A percentile compares a stretch with the other conserved stretches of the same genome.
Conservation (phyloP, 768 basidiomycete species). For the Lentinula boryana region DNA sequence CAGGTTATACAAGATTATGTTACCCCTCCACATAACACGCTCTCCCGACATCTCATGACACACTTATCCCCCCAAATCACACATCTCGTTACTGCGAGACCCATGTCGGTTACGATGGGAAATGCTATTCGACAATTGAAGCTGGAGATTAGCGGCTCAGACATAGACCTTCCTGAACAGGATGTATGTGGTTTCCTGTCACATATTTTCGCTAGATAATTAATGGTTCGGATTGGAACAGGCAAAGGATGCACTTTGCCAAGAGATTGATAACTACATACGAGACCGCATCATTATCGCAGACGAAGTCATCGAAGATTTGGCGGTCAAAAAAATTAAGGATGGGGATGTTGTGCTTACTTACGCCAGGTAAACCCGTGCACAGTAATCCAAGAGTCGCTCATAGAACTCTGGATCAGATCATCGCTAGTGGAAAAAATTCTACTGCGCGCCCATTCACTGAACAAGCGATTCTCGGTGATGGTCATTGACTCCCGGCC, state of each 20-base stretch:
- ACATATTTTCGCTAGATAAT: background rate
- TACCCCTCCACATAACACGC: slow-evolving; percentile 80
- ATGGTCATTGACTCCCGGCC: slow-evolving; percentile 95
- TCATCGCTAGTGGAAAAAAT: slow-evolving; percentile 94
- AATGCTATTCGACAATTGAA: slow-evolving; percentile 94
- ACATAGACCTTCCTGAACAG: slow-evolving; percentile 92
- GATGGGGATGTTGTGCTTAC: slow-evolving; percentile 91
- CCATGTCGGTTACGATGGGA: slow-evolving; percentile 92
- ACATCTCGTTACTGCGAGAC: slow-evolving; percentile 80
- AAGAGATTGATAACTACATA: slow-evolving; percentile 89
- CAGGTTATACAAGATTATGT: slow-evolving; percentile 90
- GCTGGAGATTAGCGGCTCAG: slow-evolving; percentile 87
- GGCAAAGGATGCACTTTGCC: slow-evolving; percentile 83
- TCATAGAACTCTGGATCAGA: slow-evolving; percentile 30
- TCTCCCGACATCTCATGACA: slow-evolving; percentile 88
- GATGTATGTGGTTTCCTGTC: slow-evolving; percentile 50
- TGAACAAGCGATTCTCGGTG: slow-evolving; percentile 79
- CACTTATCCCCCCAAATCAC: slow-evolving; percentile 91
- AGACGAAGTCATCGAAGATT: slow-evolving; percentile 87
- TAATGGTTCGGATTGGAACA: slow-evolving; percentile 22
- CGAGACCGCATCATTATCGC: slow-evolving; percentile 91
- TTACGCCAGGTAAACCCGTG: slow-evolving; percentile 68
- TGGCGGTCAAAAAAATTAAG: slow-evolving; percentile 89
- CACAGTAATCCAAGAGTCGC: background rate
- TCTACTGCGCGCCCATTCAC: slow-evolving; percentile 67